These are phyloP conservation scores for Onygenales sp. DNA, from an alignment of 2,329 filamentous ascomycete genomes.

Conservation along the genomic window DNA sequence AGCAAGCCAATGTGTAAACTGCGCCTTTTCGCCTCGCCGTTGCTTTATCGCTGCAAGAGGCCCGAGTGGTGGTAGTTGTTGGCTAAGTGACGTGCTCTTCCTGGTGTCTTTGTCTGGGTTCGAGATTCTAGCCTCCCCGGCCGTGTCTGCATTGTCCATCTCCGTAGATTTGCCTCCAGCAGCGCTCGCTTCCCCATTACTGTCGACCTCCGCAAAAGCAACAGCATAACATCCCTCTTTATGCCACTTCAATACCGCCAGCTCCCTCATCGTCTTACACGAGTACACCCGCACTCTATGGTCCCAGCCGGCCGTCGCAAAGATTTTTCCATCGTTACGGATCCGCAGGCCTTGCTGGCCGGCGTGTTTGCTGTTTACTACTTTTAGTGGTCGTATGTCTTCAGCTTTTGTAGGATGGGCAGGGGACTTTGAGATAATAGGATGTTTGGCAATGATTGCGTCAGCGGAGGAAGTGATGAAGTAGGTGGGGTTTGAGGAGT, in stretches of 20 bases:
- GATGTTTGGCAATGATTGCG: conserved; percentile 66
- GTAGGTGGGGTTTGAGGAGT: conserved; percentile 27
- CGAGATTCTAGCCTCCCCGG: background rate
- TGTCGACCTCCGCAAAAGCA: conserved; percentile 49
- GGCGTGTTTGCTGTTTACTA: conserved; percentile 70
- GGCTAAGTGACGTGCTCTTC: background rate
- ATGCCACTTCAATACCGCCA: conserved; percentile 94
- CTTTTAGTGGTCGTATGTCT: conserved; percentile 44
- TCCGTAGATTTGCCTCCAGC: conserved; percentile 5
- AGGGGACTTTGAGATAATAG: conserved; percentile 39
- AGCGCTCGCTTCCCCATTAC: background rate
- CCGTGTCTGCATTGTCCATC: conserved; percentile 2
- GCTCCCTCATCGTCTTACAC: conserved; percentile 67
- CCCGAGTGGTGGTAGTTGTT: conserved; percentile 2
- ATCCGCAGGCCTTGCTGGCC: conserved; percentile 77
- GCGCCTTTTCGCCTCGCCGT: conserved; percentile 54
- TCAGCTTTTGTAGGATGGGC: conserved; percentile 7
- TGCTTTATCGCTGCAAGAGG: conserved; percentile 48
- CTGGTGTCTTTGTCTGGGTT: conserved; percentile 5
- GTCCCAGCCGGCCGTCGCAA: conserved; percentile 93
- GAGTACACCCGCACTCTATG: conserved; percentile 72
- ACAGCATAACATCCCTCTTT: conserved; percentile 75
- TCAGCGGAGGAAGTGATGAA: conserved; percentile 81
- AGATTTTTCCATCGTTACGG: conserved; percentile 69
- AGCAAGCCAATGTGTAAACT: conserved; percentile 75